A percentile compares a stretch with the other conserved stretches of the same genome.
Evolutionary conservation across 75 land plant species (phyloP).

Genomic region (Pinus taeda): DNA sequence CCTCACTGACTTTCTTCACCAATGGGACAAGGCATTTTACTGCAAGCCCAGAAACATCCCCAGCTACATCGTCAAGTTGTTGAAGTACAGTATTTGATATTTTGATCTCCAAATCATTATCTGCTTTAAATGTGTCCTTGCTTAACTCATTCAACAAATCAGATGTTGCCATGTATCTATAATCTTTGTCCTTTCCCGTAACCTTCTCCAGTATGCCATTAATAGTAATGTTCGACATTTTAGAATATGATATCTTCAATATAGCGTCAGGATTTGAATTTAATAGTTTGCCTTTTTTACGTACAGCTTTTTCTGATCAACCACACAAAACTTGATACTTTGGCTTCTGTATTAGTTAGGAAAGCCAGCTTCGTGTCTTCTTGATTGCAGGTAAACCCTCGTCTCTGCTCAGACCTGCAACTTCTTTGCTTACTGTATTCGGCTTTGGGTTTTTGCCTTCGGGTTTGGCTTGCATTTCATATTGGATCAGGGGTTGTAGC

Average conservation of each 20-base stretch:
- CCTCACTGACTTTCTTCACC: slow-evolving; percentile 88
- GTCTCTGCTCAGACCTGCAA: too few relatives aligned
- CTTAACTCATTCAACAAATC: slow-evolving; percentile 89
- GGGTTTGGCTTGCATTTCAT: too few relatives aligned
- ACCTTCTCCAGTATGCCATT: slow-evolving; percentile 77
- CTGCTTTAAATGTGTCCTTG: slow-evolving; percentile 82
- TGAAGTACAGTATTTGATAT: slow-evolving; percentile 72
- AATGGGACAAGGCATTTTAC: slow-evolving; percentile 98
- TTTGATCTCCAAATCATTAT: slow-evolving; percentile 76
- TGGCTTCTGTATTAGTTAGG: slow-evolving; percentile 18
- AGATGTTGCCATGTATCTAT: slow-evolving; percentile 98
- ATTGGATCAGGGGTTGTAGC: too few relatives aligned
- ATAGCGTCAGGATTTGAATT: background rate
- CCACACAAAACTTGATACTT: slow-evolving; percentile 10
- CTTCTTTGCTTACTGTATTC: too few relatives aligned
- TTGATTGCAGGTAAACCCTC: too few relatives aligned
- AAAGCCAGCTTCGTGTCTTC: too few relatives aligned
- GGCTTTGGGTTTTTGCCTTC: too few relatives aligned
- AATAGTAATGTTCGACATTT: slow-evolving; percentile 62
- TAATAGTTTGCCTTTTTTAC: background rate
- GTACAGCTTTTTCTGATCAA: background rate
- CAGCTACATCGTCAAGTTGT: slow-evolving; percentile 96
- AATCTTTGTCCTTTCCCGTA: slow-evolving; percentile 97
- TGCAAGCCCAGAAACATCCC: slow-evolving; percentile 96
- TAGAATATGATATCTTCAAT: slow-evolving; percentile 12